Evolutionary conservation across 208 protist species (phyloP), one percentile per base, ranked within the genome.

Genomic region (Blastocrithidia nonstop): DNA sequence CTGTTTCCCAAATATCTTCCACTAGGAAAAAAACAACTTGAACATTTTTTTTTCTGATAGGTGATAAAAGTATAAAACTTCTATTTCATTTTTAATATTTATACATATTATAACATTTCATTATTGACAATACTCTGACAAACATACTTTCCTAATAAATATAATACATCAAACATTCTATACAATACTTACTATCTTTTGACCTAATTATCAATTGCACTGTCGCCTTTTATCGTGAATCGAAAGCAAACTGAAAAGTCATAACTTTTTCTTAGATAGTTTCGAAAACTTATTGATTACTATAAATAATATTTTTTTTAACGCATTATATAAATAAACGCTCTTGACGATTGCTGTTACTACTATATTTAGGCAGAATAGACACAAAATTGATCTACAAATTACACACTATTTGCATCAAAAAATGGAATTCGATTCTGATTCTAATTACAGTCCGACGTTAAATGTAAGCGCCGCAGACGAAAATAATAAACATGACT

Each of bases 401-500:
- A n/a, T n/a, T n/a, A n/a, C n/a, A n/a, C n/a, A n/a, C n/a, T n/a
- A n/a, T n/a, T n/a, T n/a, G n/a, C n/a, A 35, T 35, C 29, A 35
- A n/a, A 16, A n/a, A 35, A 35, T 16, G 13, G 22, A 21, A 8
- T 27, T 36, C 15, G 9, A 15, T 44, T 4, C 25, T 19, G 6
- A 6, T 25, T 7, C 3, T 22, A 15, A 8, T 17, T 26, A 20
- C 6, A 11, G 31, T 28, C 4, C 50, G 21, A 24, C 45, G 36
- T 27, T 16, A 40, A 6, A 16, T 45, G 24, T 50, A 3, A 33
- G 20, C 37, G 33, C 45, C 8, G 25, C 11, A 1, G 32, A 50
- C 5, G 29, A 11, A 8, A 71, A 71, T 44, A 27, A 33, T 20
- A 27, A 17, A n/a, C 44, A 13, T 16, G 15, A 35, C 13, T 35